These are phyloP conservation scores for Paecilomyces formosus DNA, from an alignment of 2,329 filamentous ascomycete species.

Conservation along the genomic window DNA sequence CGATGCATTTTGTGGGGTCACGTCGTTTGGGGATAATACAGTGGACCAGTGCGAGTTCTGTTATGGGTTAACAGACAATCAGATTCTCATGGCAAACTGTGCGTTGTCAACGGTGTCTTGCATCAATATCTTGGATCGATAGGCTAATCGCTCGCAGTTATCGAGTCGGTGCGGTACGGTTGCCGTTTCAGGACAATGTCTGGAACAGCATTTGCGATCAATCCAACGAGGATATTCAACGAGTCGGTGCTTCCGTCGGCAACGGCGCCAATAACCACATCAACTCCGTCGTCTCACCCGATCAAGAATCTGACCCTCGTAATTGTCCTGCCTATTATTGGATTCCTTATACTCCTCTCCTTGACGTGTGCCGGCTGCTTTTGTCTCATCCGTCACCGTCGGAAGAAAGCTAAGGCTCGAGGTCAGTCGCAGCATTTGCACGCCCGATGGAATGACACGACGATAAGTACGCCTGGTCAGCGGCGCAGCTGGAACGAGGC, in stretches of 20 bases:
- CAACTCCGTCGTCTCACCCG: conserved; percentile 12
- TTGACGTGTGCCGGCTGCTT: conserved; percentile 29
- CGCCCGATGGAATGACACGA: conserved; percentile 27
- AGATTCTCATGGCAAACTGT: conserved; percentile 39
- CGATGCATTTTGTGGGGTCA: conserved; percentile 29
- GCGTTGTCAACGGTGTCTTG: conserved; percentile 11
- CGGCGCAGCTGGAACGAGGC: conserved; percentile 15
- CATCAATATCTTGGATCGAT: conserved; percentile 1
- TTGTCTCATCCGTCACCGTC: conserved; percentile 35
- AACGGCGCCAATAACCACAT: conserved; percentile 10
- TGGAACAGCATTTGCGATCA: conserved; percentile 32
- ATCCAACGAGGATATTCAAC: conserved; percentile 34
- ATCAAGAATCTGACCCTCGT: conserved; percentile 30
- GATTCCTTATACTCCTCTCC: conserved; percentile 30
- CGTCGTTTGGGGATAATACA: conserved; percentile 32
- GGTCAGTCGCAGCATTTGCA: conserved; percentile 22
- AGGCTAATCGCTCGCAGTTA: conserved; percentile 20
- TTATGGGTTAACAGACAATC: conserved; percentile 34
- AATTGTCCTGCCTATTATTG: conserved; percentile 37
- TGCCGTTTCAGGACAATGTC: conserved; percentile 32
- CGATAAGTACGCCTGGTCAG: conserved; percentile 20
- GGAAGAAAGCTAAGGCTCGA: conserved; percentile 23
- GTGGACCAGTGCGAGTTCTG: conserved; percentile 36
- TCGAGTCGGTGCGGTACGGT: conserved; percentile 39
- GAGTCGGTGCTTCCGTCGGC: conserved; percentile 29